These are phyloP conservation scores for Jatropha multifida DNA, from an alignment of 441 rosid genomes.

Conservation along the genomic window DNA sequence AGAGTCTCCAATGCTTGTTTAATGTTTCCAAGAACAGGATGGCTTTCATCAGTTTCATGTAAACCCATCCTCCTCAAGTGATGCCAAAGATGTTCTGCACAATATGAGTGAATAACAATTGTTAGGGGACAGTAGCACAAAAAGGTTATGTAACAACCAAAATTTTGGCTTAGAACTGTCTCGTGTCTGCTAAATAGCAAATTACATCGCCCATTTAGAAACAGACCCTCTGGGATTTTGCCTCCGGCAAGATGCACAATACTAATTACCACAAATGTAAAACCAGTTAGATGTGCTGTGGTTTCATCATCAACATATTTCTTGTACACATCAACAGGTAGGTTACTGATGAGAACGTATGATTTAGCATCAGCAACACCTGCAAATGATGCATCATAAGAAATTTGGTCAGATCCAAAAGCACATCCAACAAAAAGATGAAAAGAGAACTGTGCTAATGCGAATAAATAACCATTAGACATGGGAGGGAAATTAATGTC, in stretches of 20 bases:
- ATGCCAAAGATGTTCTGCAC: slow-evolving; percentile 73
- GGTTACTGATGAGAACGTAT: slow-evolving; percentile 69
- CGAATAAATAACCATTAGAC: background rate
- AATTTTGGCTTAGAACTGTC: background rate
- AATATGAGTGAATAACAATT: background rate
- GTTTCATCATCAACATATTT: slow-evolving; percentile 64
- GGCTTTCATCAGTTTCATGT: slow-evolving; percentile 58
- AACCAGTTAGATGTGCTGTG: slow-evolving; percentile 57
- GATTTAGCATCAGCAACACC: slow-evolving; percentile 64
- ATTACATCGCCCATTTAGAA: background rate
- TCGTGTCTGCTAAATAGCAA: background rate
- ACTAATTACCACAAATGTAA: slow-evolving; percentile 67
- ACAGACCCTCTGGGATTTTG: slow-evolving; percentile 69
- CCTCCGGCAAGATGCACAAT: slow-evolving; percentile 84
- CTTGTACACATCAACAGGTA: slow-evolving; percentile 59
- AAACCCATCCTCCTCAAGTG: slow-evolving; percentile 71
- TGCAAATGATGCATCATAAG: slow-evolving; percentile 23
- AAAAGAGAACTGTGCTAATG: background rate
- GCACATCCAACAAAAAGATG: background rate
- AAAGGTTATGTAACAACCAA: background rate
- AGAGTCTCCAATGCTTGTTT: slow-evolving; percentile 76
- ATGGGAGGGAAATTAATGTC: background rate
- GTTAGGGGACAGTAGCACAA: background rate
- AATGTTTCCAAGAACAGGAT: slow-evolving; percentile 66
- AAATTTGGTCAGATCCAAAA: slow-evolving; percentile 7